These are phyloP conservation scores for Aspergillus novofumigatus DNA, from an alignment of 2,329 filamentous ascomycete species.

Conservation along the genomic window DNA sequence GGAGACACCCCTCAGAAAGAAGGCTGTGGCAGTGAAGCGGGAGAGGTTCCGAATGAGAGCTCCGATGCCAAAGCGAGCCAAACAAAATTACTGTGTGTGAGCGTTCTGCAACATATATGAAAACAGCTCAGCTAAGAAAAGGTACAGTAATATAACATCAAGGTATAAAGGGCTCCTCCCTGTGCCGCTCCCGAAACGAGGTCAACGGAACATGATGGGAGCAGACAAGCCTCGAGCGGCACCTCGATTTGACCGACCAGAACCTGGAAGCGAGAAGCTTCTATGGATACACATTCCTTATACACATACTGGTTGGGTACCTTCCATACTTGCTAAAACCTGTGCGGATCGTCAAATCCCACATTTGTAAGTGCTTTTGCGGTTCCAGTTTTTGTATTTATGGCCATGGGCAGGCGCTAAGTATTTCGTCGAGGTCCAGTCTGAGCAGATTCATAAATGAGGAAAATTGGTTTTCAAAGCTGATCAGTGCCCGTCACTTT, in stretches of 20 bases:
- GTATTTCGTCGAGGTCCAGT: slow-evolving; percentile 22
- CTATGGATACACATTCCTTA: slow-evolving; percentile 34
- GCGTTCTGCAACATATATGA: not conserved
- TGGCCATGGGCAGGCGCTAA: not conserved
- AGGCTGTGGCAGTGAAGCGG: not conserved
- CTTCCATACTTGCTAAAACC: slow-evolving; percentile 19
- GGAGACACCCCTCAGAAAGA: not conserved
- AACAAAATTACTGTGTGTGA: not conserved
- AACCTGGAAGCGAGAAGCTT: slow-evolving; percentile 30
- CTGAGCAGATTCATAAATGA: slow-evolving; percentile 32
- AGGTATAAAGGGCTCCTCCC: slow-evolving; percentile 21
- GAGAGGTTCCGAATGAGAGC: not conserved
- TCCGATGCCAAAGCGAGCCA: not conserved
- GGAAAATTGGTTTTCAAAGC: slow-evolving; percentile 34
- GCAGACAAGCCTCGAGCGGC: slow-evolving; percentile 21
- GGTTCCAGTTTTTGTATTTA: not conserved
- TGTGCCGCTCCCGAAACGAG: slow-evolving; percentile 20
- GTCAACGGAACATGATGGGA: slow-evolving; percentile 18
- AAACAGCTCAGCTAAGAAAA: not conserved
- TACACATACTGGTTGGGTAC: slow-evolving; percentile 22
- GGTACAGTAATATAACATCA: slow-evolving; percentile 2
- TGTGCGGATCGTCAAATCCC: slow-evolving; percentile 23
- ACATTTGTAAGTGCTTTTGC: slow-evolving; percentile 11
- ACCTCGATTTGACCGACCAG: slow-evolving; percentile 30
- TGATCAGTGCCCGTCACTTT: slow-evolving; percentile 35